Evolutionary conservation across 2,329 filamentous ascomycete genomes (phyloP).

Genomic region (Fusarium sp.): DNA sequence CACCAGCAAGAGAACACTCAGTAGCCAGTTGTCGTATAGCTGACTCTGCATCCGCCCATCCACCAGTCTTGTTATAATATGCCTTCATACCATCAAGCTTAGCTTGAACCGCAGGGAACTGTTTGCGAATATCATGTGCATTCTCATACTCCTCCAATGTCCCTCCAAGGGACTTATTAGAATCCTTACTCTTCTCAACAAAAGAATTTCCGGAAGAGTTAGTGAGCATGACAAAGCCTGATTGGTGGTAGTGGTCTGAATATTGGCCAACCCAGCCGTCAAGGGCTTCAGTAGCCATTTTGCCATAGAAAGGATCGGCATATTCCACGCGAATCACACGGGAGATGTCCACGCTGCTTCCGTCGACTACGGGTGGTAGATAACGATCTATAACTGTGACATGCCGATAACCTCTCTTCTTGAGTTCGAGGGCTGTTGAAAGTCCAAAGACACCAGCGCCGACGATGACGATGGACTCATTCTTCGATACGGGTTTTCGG

Average conservation of each 20-base stretch:
- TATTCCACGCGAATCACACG: constrained; percentile 67
- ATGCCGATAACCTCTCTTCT: constrained; percentile 55
- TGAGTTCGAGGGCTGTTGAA: constrained; percentile 60
- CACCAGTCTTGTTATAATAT: constrained; percentile 45
- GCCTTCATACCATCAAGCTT: constrained; percentile 41
- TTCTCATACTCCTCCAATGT: constrained; percentile 41
- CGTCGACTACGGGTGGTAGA: constrained; percentile 51
- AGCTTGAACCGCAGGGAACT: constrained; percentile 36
- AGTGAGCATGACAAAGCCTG: constrained; percentile 48
- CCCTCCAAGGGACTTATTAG: constrained; percentile 28
- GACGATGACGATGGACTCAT: constrained; percentile 50
- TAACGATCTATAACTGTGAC: constrained; percentile 60
- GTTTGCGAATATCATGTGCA: constrained; percentile 29
- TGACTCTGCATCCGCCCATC: constrained; percentile 49
- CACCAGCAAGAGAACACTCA: constrained; percentile 44
- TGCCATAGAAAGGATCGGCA: constrained; percentile 69
- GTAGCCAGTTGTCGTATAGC: constrained; percentile 43
- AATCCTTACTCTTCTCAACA: constrained; percentile 31
- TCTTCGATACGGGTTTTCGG: constrained; percentile 32
- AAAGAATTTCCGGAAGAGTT: constrained; percentile 34
- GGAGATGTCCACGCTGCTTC: constrained; percentile 55
- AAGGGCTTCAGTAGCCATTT: constrained; percentile 59
- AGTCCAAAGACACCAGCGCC: constrained; percentile 63
- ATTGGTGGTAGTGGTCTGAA: constrained; percentile 46
- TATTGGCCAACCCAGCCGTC: constrained; percentile 44